Base-by-base conservation (phyloP, 805 yeast genomes). In the Wickerhamiella parazyma region DNA sequence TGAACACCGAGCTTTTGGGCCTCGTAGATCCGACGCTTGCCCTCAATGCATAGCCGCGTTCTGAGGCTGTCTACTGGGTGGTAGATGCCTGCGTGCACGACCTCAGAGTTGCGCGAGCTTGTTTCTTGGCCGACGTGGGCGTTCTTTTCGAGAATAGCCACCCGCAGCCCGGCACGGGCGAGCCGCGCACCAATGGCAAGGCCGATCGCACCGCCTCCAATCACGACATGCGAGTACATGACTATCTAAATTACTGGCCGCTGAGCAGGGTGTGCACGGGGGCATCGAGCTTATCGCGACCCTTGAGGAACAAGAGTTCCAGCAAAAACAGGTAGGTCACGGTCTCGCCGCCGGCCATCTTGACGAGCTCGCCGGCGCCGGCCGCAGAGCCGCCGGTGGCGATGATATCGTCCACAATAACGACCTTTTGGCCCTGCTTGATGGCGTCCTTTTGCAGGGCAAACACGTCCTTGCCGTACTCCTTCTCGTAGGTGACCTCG, bases 371-470 rank as follows among this genome's bases (percentile, higher is more conserved):
- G 47, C 94, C 96, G 34, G 97, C 97, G 47, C 93, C 95, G 45
- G 67, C 65, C 20, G 98, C 98, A 54, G 94, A 80, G 33, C 99
- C 99, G 49, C 97, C 97, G 31, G 98, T 91, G 40, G 98, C 98
- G 60, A 91, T 80, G 56, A 91, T 86, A 59, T 91, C 99, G 64
- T 91, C 99, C 31, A 91, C 93, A 51, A 91, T 72, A 31, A 89
- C 67, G 22, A 91, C 91, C 46, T 72, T 81, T 38, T 94, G 73
- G 31, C 89, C 93, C 49, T 71, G 70, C 51, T 84, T 80, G 52
- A 91, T 76, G 29, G 89, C 76, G 45, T 73, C 87, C 50, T 71
- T 68, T 68, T 91, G 98, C 64, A 91, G 76, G 62, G 86, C 94
- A 59, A 91, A 85, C 42, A 67, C 72, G 65, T 91, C 99, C 48